A percentile compares a stretch with the other conserved stretches of the same genome.
Conservation (phyloP, 2,329 filamentous ascomycete species). For the Neurospora crassa region DNA sequence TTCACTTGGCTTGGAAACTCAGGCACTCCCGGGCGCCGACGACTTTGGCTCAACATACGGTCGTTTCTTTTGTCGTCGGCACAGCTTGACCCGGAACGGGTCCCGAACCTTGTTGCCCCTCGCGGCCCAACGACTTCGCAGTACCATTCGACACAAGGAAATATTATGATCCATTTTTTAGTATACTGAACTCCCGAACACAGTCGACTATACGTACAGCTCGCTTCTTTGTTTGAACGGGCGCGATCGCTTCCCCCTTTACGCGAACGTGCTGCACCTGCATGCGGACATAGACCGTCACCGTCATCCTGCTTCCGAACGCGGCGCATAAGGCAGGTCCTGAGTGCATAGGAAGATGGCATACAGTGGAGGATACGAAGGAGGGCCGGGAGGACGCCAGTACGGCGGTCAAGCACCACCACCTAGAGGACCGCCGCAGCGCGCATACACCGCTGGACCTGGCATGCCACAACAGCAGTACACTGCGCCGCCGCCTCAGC, state of each 20-base stretch:
- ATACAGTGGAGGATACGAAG: constrained; percentile 39
- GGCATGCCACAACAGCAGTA: constrained; percentile 23
- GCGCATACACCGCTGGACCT: constrained; percentile 24
- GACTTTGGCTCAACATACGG: background rate
- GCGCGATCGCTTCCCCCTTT: background rate
- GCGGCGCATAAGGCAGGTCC: constrained; percentile 8
- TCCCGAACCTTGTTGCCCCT: constrained; percentile 1
- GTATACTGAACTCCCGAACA: background rate
- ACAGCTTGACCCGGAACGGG: background rate
- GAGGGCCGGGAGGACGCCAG: constrained; percentile 31
- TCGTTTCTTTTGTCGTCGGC: background rate
- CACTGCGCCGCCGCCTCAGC: constrained; percentile 20
- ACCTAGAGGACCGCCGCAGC: constrained; percentile 30
- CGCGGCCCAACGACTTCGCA: constrained; percentile 1
- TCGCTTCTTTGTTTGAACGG: background rate
- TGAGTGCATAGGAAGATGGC: constrained; percentile 30
- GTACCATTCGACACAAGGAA: background rate
- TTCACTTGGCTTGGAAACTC: background rate
- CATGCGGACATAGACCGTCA: background rate
- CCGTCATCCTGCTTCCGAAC: background rate
- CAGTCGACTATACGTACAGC: background rate
- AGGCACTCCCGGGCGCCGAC: background rate
- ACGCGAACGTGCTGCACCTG: background rate
- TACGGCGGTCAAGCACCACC: constrained; percentile 35
- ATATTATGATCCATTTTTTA: background rate